Conservation (phyloP, 2,329 filamentous ascomycete species). For the Achaetomium macrosporum region DNA sequence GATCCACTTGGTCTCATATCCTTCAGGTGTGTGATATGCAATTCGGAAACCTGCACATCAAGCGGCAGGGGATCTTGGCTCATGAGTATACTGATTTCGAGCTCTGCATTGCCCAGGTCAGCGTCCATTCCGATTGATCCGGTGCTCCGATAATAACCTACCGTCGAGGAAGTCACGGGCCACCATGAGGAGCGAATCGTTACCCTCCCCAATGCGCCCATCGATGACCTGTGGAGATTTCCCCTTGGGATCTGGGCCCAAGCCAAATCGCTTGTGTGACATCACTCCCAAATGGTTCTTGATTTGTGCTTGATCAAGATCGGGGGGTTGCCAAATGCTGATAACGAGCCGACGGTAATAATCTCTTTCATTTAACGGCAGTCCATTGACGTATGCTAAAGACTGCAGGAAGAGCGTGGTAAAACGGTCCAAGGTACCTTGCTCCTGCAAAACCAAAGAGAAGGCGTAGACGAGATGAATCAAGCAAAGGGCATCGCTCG, state of each 20-base stretch:
- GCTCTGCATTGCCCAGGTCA: slow-evolving; percentile 31
- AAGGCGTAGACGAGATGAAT: slow-evolving; percentile 48
- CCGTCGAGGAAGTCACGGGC: slow-evolving; percentile 48
- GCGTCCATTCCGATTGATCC: background rate
- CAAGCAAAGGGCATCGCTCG: slow-evolving; percentile 45
- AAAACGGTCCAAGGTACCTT: slow-evolving; percentile 33
- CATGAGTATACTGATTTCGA: slow-evolving; percentile 41
- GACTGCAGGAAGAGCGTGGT: slow-evolving; percentile 43
- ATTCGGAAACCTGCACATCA: slow-evolving; percentile 35
- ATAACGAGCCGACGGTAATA: slow-evolving; percentile 40
- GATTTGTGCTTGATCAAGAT: slow-evolving; percentile 29
- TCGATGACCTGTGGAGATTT: slow-evolving; percentile 33
- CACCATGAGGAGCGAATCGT: slow-evolving; percentile 37
- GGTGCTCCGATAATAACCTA: slow-evolving; percentile 27
- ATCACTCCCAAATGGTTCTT: slow-evolving; percentile 25
- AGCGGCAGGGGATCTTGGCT: slow-evolving; percentile 26
- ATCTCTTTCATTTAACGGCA: slow-evolving; percentile 34
- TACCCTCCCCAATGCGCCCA: slow-evolving; percentile 2
- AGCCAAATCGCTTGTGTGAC: slow-evolving; percentile 16
- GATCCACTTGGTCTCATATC: slow-evolving; percentile 27
- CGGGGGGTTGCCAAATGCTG: slow-evolving; percentile 44
- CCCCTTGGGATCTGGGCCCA: slow-evolving; percentile 34
- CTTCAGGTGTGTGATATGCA: slow-evolving; percentile 38
- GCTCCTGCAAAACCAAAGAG: slow-evolving; percentile 41
- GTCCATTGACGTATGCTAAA: slow-evolving; percentile 37